phyloP scores from a whole-genome alignment of 2,329 filamentous ascomycete species.

The Tothia fuscella region DNA sequence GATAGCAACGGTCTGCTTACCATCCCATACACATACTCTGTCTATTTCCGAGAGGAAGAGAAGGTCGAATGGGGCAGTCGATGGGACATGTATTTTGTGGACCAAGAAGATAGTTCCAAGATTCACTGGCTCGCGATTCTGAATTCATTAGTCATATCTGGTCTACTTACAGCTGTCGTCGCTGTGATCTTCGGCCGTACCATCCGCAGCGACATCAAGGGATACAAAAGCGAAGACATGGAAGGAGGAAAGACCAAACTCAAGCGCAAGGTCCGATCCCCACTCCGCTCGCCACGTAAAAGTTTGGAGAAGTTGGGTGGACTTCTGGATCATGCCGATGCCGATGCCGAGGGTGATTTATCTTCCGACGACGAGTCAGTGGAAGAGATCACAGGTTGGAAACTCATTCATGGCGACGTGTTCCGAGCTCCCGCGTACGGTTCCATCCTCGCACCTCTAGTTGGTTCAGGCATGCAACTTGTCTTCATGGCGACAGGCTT shows the following conservation, averaged over 20 bases:
- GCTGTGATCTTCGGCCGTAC: constrained; percentile 72
- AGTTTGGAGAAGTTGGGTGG: constrained; percentile 43
- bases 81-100: constrained; percentile 85
- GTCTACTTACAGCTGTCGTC: constrained; percentile 64
- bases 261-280: constrained; percentile 38
- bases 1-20: constrained; percentile 38
- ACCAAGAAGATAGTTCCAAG: constrained; percentile 68
- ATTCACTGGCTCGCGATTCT: constrained; percentile 84
- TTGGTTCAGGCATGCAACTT: constrained; percentile 79
- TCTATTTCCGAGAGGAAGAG: constrained; percentile 78
- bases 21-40: constrained; percentile 78
- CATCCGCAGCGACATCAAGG: constrained; percentile 66
- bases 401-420: constrained; percentile 76
- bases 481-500: constrained; percentile 70
- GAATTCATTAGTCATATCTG: constrained; percentile 76
- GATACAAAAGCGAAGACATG: constrained; percentile 48
- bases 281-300: constrained; percentile 32
- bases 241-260: constrained; percentile 54
- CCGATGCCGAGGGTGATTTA: constrained; percentile 38
- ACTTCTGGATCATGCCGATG: constrained; percentile 50
- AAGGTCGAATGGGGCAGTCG: constrained; percentile 70
- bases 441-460: constrained; percentile 62
- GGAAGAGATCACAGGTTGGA: constrained; percentile 81
- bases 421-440: constrained; percentile 64
- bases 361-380: constrained; percentile 59